Conservation (phyloP, 306 rosid species). For the Cucurbita argyrosperma region DNA sequence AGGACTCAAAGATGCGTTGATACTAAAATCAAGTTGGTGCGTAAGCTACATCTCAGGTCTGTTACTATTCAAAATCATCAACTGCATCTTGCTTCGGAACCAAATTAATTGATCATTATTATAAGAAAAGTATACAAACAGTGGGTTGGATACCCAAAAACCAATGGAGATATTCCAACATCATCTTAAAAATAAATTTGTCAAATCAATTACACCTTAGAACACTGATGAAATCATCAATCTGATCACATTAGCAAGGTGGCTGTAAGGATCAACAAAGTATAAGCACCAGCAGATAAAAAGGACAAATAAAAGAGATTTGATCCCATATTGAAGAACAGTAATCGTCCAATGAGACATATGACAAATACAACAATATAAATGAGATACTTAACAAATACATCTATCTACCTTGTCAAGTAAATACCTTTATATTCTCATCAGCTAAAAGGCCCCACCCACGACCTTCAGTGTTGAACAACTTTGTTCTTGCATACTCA, state of each 20-base stretch:
- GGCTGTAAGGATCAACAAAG: not conserved
- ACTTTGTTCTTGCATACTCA: conserved; percentile 73
- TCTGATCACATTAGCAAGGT: not conserved
- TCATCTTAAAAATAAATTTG: not conserved
- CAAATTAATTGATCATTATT: not conserved
- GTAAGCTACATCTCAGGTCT: not conserved
- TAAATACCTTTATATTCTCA: conserved; percentile 64
- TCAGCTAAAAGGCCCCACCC: conserved; percentile 94
- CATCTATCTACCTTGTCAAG: not conserved
- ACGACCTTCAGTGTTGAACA: conserved; percentile 79
- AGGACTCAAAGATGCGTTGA: not conserved
- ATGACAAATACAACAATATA: not conserved
- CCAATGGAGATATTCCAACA: not conserved
- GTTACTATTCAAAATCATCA: not conserved
- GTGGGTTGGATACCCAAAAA: not conserved
- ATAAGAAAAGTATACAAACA: not conserved
- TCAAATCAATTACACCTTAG: not conserved
- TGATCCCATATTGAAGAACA: not conserved
- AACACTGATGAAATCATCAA: not conserved
- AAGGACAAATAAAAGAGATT: not conserved
- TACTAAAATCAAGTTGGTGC: not conserved
- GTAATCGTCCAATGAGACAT: not conserved
- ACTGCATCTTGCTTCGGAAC: not conserved
- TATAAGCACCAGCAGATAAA: not conserved
- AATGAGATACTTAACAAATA: not conserved